Evolutionary conservation across 2,329 filamentous ascomycete genomes (phyloP).

Genomic region (Monilinia fructigena): DNA sequence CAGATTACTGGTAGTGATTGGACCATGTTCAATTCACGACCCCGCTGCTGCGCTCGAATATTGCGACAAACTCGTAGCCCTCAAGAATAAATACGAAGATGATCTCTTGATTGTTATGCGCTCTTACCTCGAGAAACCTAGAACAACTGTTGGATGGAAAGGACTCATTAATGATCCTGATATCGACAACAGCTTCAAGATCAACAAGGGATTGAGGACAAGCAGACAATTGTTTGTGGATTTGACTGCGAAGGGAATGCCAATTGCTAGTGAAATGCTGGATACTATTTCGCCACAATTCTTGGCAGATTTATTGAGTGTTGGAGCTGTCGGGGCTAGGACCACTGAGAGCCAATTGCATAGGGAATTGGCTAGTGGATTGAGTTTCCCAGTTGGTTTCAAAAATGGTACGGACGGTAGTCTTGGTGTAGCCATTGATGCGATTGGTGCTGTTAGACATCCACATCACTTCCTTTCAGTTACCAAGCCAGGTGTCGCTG

Average conservation of each 20-base stretch:
- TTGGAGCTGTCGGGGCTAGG: slow-evolving; percentile 91
- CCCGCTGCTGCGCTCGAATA: slow-evolving; percentile 87
- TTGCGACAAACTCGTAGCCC: slow-evolving; percentile 75
- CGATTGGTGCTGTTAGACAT: slow-evolving; percentile 87
- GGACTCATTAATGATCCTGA: slow-evolving; percentile 98
- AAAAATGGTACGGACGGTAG: slow-evolving; percentile 98
- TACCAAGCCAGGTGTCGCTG: slow-evolving; percentile 91
- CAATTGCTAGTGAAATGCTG: slow-evolving; percentile 94
- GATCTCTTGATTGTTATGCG: slow-evolving; percentile 96
- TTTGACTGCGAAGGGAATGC: slow-evolving; percentile 88
- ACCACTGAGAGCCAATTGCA: slow-evolving; percentile 97
- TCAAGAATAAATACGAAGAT: slow-evolving; percentile 84
- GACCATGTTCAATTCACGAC: slow-evolving; percentile 97
- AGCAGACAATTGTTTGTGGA: slow-evolving; percentile 91
- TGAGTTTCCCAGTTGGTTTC: slow-evolving; percentile 98
- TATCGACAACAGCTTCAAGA: slow-evolving; percentile 97
- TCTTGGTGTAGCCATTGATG: slow-evolving; percentile 86
- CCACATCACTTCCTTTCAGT: slow-evolving; percentile 97
- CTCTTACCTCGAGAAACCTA: slow-evolving; percentile 64
- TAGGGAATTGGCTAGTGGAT: slow-evolving; percentile 86
- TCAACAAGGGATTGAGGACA: slow-evolving; percentile 91
- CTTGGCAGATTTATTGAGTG: slow-evolving; percentile 84
- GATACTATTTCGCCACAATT: slow-evolving; percentile 98
- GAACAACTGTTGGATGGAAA: too few relatives aligned
- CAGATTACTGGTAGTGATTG: slow-evolving; percentile 74